A percentile compares a stretch with the other conserved stretches of the same genome.
Conservation (phyloP, 2,329 filamentous ascomycete genomes). For the Setomelanomma holmii region DNA sequence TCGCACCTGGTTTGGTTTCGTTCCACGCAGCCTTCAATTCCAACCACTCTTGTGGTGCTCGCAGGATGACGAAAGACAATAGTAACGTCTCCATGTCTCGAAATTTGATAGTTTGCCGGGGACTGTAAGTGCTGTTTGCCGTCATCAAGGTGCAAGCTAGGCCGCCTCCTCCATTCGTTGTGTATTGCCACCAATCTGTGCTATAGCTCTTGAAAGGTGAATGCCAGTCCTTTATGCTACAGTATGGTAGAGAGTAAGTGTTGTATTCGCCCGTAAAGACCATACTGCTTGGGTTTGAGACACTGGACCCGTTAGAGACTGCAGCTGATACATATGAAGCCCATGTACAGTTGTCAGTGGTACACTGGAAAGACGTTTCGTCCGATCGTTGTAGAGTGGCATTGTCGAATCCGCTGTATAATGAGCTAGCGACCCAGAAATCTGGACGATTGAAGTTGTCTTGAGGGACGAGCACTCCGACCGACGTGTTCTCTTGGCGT, state of each 20-base stretch:
- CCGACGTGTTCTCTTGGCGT: not conserved
- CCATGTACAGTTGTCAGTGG: constrained; percentile 18
- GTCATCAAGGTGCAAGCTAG: constrained; percentile 1
- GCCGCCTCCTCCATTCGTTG: not conserved
- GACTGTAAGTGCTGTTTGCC: constrained; percentile 2
- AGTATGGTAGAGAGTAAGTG: not conserved
- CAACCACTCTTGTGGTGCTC: constrained; percentile 8
- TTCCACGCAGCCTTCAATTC: constrained; percentile 5
- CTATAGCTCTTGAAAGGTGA: not conserved
- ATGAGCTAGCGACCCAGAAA: constrained; percentile 15
- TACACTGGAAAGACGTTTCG: constrained; percentile 4
- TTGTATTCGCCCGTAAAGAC: not conserved
- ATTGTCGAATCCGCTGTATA: constrained; percentile 14
- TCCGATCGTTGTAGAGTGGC: not conserved
- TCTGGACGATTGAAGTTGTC: constrained; percentile 7
- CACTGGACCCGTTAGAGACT: constrained; percentile 4
- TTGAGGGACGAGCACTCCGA: not conserved
- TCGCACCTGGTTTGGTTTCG: constrained; percentile 4
- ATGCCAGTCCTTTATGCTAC: constrained; percentile 1
- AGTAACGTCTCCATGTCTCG: constrained; percentile 4
- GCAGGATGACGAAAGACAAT: constrained; percentile 2
- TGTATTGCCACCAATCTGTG: not conserved
- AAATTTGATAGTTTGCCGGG: constrained; percentile 2
- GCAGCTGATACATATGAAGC: constrained; percentile 9
- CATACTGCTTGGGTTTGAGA: not conserved